These are phyloP conservation scores for Xylaria sp. DNA, from an alignment of 2,329 filamentous ascomycete species.

Conservation along the genomic window DNA sequence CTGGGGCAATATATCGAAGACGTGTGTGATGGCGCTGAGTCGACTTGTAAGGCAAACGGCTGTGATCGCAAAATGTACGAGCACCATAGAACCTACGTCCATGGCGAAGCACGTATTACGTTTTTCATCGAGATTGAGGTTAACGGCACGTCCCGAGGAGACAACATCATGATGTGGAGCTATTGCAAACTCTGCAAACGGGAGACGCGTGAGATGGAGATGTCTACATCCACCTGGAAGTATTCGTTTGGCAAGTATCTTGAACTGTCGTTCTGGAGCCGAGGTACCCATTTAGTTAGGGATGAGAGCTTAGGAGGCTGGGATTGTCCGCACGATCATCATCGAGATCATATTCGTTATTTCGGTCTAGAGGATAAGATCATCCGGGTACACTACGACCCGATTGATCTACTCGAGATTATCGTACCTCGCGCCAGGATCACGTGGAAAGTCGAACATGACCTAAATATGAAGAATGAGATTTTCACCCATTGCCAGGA, in stretches of 20 bases:
- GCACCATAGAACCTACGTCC: slow-evolving; percentile 96
- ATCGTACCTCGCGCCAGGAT: slow-evolving; percentile 89
- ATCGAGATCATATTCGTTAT: slow-evolving; percentile 90
- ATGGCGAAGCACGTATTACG: slow-evolving; percentile 92
- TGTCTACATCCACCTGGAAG: slow-evolving; percentile 96
- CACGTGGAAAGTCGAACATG: slow-evolving; percentile 98
- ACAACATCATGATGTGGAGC: slow-evolving; percentile 97
- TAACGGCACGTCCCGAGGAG: slow-evolving; percentile 59
- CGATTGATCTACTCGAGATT: slow-evolving; percentile 92
- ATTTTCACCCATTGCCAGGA: slow-evolving; percentile 85
- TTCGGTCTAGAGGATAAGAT: slow-evolving; percentile 90
- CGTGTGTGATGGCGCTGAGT: slow-evolving; percentile 78
- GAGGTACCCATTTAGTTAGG: slow-evolving; percentile 78
- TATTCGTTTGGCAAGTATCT: slow-evolving; percentile 99
- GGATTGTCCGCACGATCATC: slow-evolving; percentile 87
- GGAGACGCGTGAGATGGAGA: slow-evolving; percentile 87
- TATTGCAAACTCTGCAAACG: slow-evolving; percentile 92
- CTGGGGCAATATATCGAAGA: slow-evolving; percentile 96
- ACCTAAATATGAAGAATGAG: slow-evolving; percentile 91
- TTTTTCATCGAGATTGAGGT: slow-evolving; percentile 82
- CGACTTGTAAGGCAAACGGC: slow-evolving; percentile 82
- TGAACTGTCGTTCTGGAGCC: slow-evolving; percentile 97
- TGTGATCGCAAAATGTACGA: slow-evolving; percentile 91
- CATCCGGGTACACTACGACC: slow-evolving; percentile 90
- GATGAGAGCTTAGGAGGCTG: slow-evolving; percentile 60